These are phyloP conservation scores for Mycosarcoma mackinlayi DNA, from an alignment of 1,284 basidiomycete species.

Conservation along the genomic window DNA sequence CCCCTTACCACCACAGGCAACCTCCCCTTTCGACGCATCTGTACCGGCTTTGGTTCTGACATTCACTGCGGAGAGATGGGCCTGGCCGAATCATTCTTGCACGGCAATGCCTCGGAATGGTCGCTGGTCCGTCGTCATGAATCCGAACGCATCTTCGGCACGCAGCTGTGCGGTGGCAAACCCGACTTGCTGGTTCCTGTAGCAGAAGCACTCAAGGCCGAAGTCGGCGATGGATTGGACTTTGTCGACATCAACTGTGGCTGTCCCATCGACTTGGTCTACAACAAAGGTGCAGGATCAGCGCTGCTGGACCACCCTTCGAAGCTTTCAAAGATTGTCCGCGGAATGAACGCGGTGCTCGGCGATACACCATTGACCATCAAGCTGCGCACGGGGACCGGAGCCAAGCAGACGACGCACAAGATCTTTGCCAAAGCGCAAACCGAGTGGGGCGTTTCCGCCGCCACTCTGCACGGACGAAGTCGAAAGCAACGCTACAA, in stretches of 20 bases:
- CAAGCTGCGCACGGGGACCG: constrained; percentile 86
- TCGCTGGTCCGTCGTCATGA: constrained; percentile 74
- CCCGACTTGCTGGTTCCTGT: constrained; percentile 78
- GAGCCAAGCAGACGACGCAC: constrained; percentile 74
- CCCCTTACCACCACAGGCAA: constrained; percentile 97
- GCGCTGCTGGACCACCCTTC: constrained; percentile 86
- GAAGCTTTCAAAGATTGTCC: constrained; percentile 84
- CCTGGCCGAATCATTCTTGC: constrained; percentile 56
- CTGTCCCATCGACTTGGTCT: constrained; percentile 96
- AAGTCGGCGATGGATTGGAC: constrained; percentile 76
- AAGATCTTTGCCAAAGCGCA: constrained; percentile 88
- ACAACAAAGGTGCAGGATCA: constrained; percentile 88
- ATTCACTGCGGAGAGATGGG: constrained; percentile 94
- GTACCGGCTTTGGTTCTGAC: constrained; percentile 85
- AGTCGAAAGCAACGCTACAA: constrained; percentile 67
- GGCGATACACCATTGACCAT: constrained; percentile 95
- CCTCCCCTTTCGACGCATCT: constrained; percentile 90
- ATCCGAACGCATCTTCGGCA: constrained; percentile 87
- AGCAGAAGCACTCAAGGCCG: constrained; percentile 83
- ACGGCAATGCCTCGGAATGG: constrained; percentile 63
- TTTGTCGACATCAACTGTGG: constrained; percentile 97
- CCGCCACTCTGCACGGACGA: constrained; percentile 88
- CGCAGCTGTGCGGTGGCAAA: constrained; percentile 76
- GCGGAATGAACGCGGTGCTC: constrained; percentile 90
- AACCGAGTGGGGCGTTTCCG: constrained; percentile 80